A percentile compares a stretch with the other conserved stretches of the same genome.
Conservation (phyloP, 257 asterid species). For the Nicotiana sylvestris region DNA sequence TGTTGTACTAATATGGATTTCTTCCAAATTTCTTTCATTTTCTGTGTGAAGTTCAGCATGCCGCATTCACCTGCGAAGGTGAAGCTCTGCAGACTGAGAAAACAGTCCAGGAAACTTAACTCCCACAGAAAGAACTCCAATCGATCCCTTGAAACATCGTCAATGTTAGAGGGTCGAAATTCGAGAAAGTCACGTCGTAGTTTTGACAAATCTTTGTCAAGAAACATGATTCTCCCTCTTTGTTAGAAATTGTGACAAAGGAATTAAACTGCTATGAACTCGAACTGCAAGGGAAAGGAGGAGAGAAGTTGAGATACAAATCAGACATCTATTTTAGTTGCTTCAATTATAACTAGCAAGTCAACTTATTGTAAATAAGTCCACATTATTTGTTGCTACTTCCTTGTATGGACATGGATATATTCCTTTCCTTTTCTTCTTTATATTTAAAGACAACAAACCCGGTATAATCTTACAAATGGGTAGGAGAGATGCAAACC, state of each 20-base stretch:
- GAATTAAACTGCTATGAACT: neutral
- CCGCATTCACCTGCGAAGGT: neutral
- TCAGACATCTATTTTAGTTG: neutral
- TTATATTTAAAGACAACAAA: too few relatives aligned
- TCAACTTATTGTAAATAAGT: neutral
- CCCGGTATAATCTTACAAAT: too few relatives aligned
- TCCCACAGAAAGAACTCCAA: neutral
- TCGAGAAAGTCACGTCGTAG: fast-evolving
- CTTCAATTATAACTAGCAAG: neutral
- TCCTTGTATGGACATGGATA: neutral
- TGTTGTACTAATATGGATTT: too few relatives aligned
- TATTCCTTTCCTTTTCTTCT: neutral
- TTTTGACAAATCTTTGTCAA: neutral
- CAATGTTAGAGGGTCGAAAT: fast-evolving
- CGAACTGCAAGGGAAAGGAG: too few relatives aligned
- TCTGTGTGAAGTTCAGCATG: neutral
- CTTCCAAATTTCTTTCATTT: neutral
- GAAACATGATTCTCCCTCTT: neutral
- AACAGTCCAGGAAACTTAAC: neutral
- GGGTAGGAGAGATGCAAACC: too few relatives aligned
- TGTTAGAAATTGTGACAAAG: neutral
- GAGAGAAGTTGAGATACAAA: too few relatives aligned
- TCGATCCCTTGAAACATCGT: neutral
- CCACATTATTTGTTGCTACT: too few relatives aligned
- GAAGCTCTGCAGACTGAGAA: neutral